phyloP scores from a whole-genome alignment of 768 basidiomycete species.

The Mycena latifolia region DNA sequence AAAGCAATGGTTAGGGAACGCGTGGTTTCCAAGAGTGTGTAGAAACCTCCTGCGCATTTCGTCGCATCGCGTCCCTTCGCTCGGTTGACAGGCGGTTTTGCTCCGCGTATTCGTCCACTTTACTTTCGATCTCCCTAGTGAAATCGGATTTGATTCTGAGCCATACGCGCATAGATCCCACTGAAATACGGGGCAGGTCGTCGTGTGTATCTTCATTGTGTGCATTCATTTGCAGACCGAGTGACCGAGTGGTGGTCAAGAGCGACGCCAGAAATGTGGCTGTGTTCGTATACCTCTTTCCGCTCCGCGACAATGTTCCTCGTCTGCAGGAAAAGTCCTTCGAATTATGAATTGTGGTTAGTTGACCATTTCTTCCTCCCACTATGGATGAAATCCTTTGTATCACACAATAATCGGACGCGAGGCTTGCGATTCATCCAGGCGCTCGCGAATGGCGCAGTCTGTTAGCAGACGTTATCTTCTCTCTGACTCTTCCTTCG shows the following conservation, averaged over 20 bases:
- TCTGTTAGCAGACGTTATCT: conserved; percentile 36
- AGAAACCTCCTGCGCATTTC: conserved; percentile 30
- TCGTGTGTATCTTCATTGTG: conserved; percentile 18
- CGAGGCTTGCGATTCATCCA: conserved; percentile 28
- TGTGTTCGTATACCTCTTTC: background rate
- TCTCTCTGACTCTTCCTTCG: conserved; percentile 34
- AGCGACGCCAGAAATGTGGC: no score
- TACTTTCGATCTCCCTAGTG: background rate
- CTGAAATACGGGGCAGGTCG: conserved; percentile 23
- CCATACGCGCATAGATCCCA: conserved; percentile 32
- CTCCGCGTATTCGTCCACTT: conserved; percentile 4
- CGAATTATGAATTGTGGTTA: background rate
- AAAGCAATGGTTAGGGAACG: background rate
- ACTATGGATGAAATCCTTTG: conserved; percentile 30
- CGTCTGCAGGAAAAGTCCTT: no score
- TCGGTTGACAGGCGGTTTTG: conserved; percentile 5
- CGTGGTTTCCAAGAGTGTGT: conserved; percentile 24
- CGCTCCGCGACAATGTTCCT: no score
- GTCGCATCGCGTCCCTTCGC: conserved; percentile 1
- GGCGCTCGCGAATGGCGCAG: conserved; percentile 34
- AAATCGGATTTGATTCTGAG: conserved; percentile 27
- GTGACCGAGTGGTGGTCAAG: no score
- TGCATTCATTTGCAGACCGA: no score
- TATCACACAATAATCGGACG: conserved; percentile 32
- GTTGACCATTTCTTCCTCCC: background rate